Evolutionary conservation across 768 basidiomycete species (phyloP), one percentile per base, ranked within the genome.

Genomic region (Xanthoconium stramineum): DNA sequence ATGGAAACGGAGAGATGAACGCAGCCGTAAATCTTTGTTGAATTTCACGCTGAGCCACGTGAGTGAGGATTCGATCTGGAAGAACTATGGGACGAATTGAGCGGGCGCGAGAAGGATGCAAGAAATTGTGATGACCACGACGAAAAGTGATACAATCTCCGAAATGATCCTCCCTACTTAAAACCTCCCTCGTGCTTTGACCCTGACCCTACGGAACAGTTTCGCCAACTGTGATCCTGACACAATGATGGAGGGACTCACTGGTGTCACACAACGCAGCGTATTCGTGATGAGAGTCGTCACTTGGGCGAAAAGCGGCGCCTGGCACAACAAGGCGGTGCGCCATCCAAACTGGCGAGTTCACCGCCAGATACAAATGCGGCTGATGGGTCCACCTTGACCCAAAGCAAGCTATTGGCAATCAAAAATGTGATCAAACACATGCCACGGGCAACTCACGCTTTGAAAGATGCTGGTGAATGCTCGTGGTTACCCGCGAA

Each of bases 131-230:
- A 45, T 33, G 8, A 47, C 89, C 32, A 79, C 71, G 28, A 79
- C 66, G 40, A 91, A 70, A 37, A 91, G 81, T 78, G 14, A 80
- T 61, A 57, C 80, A 88, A 0, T 90, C 90, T 5, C 81, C 83
- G 61, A 89, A 91, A 66, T 92, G 29, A 92, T 89, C n/a, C 89
- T 80, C 64, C 83, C 88, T 15, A 91, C n/a, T n/a, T n/a, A n/a
- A 64, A 1, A 91, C 79, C 33, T 91, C 87, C 52, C 71, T 80
- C 0, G 84, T 64, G 50, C 78, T 83, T 69, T 82, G 84, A 15
- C 85, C 79, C 55, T 82, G 80, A 1, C 88, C 88, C 88, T 90
- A 64, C 1, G 35, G 9, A 28, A 32, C 42, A 39, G 37, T 7
- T 24, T 24, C 4, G 24, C 24, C 24, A 24, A 24, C 6, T 37